Evolutionary conservation across 257 asterid genomes (phyloP), one percentile per base, ranked within the genome.

Genomic region (Solanum appendiculatum): DNA sequence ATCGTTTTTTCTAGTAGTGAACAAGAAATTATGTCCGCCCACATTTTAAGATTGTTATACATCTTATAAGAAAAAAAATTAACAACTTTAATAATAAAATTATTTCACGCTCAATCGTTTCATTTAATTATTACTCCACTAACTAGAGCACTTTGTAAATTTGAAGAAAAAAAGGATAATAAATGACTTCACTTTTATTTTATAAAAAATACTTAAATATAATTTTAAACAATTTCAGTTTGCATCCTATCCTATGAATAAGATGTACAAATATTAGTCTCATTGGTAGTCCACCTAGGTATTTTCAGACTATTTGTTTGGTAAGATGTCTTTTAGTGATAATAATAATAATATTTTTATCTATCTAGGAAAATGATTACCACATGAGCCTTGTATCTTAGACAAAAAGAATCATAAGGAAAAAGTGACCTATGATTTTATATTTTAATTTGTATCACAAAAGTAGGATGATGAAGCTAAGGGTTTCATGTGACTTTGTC

Each of bases 401-500:
- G 63, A 44, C 63, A n/a, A 78, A 78, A 78, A 44, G 84, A 42
- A 42, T 78, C 16, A 42, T 44, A 42, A 2, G 1, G n/a, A 23
- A 42, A 56, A 34, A 77, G 37, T 15, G 23, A 78, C 40, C n/a
- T 27, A 14, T 16, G 25, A 44, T 44, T 27, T 78, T 46, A 27
- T 44, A 78, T 44, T 42, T 78, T 60, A 60, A 12, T 9, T 78
- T 8, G 27, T 44, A 25, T 5, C 84, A 44, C 16, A 44, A 27
- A 78, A 78, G 25, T 78, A 44, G 10, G 31, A 25, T 25, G 37
- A 4, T 77, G 84, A 25, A 42, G 58, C 5, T 51, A 51, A 51
- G 60, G 83, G 25, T 77, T 77, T 42, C 83, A 42, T 77, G 63
- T 42, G 84, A 25, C 85, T 88, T 86, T 87, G 80, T 44, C 88